Evolutionary conservation across 441 rosid genomes (phyloP), one percentile per base, ranked within the genome.

Genomic region (Gossypium laxum): DNA sequence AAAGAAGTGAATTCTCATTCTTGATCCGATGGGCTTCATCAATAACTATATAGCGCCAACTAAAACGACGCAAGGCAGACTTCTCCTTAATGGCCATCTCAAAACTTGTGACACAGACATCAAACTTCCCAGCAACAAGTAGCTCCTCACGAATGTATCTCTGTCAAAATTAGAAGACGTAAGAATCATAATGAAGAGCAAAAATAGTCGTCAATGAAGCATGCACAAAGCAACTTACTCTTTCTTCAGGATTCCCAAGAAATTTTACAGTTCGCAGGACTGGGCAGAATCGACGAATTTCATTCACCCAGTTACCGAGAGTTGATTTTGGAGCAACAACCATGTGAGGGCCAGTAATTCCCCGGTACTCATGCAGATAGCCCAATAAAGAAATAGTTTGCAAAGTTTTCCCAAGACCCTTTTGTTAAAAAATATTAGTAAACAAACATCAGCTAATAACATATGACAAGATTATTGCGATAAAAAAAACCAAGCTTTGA

Each of bases 71-170:
- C 76, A 95, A 76, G 24, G 89, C 76, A 78, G 92, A 34, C 83
- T 95, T 95, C 87, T 95, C 99, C 81, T 95, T 95, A 71, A 95
- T 95, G 74, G 97, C 99, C 99, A 95, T 95, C 81, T 95, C 99
- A 86, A 95, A 95, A 82, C 99, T 95, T 45, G 99, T 92, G 70
- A 95, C 98, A 64, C 98, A 92, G 6, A 92, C 88, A 88, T 95
- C 96, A 83, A 95, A 95, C 86, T 95, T 95, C 62, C 99, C 97
- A 66, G 99, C 98, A 82, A 85, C 92, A 64, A 95, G 84, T 68
- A 95, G 78, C 34, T 92, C 89, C 47, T 92, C 98, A 3, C 99
- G 95, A 75, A 95, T 92, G 81, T 91, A 86, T 73, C 81, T 92
- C 99, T 95, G 89, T 82, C 68, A 70, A 63, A 70, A 74, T 48